Evolutionary conservation across 495 filamentous ascomycete species (phyloP).

Genomic region (Penicillium alfredii): DNA sequence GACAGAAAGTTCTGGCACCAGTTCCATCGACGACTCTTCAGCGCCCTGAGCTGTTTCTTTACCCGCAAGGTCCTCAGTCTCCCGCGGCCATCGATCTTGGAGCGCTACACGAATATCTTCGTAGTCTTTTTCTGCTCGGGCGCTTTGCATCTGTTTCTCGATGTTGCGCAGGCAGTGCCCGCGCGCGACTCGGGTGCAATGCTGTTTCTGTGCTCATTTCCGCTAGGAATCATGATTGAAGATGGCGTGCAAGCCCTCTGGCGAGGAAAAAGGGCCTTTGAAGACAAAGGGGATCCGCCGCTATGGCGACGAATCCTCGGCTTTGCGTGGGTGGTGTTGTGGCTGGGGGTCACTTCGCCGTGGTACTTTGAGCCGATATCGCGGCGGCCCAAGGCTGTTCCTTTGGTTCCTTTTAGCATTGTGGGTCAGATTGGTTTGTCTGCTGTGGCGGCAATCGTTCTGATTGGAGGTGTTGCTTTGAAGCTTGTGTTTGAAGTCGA

Average conservation of each 20-base stretch:
- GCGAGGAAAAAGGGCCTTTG: background rate
- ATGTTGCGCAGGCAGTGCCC: constrained; percentile 18
- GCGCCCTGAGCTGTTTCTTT: background rate
- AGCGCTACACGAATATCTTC: constrained; percentile 4
- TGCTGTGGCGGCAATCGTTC: constrained; percentile 1
- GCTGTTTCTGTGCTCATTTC: constrained; percentile 27
- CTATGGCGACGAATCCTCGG: constrained; percentile 12
- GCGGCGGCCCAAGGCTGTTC: constrained; percentile 13
- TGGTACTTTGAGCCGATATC: constrained; percentile 20
- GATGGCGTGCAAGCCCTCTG: constrained; percentile 21
- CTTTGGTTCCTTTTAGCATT: constrained; percentile 15
- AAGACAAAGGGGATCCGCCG: background rate
- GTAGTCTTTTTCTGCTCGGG: constrained; percentile 4
- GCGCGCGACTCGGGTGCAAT: constrained; percentile 19
- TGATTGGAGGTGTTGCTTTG: constrained; percentile 5
- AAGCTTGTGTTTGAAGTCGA: constrained; percentile 13
- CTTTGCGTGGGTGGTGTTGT: constrained; percentile 12
- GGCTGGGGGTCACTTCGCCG: constrained; percentile 17
- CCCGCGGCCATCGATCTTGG: background rate
- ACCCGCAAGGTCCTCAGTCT: constrained; percentile 1
- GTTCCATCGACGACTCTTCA: constrained; percentile 4
- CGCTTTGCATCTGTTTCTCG: constrained; percentile 1
- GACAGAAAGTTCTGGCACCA: constrained; percentile 7
- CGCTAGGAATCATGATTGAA: constrained; percentile 25
- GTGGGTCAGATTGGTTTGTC: constrained; percentile 7